Evolutionary conservation across 441 rosid species (phyloP), one percentile per base, ranked within the genome.

Genomic region (Metrosideros polymorpha): DNA sequence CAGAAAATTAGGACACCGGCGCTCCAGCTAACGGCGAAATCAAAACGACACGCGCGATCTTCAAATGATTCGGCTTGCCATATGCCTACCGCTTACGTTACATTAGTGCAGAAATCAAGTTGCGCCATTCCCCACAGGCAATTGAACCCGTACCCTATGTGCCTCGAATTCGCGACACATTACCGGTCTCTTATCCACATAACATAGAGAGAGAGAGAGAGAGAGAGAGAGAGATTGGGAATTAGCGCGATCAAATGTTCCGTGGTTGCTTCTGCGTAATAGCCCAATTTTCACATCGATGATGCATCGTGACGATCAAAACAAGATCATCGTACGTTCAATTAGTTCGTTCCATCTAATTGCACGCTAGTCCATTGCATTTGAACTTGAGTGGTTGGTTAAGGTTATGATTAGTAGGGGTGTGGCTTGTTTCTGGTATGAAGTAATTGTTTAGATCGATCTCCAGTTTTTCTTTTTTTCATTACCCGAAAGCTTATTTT

Each of bases 301-400:
- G 6, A 29, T 4, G 19, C 22, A 30, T 61, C 12, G 0, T 1
- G 1, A 29, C 3, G 2, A 59, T 59, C 15, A 4, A 29, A 59
- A 15, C 0, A 3, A 59, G 29, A 59, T 6, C 18, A 2, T 0
- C 2, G 2, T 1, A 0, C 0, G 0, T 59, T 0, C 5, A 14
- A 14, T 59, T 3, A 0, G 18, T 29, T 59, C 0, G 1, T 15
- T 29, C 1, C 30, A 3, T 29, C 3, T 29, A 29, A 14, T 3
- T 15, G 7, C 15, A 4, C 0, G 0, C 29, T 3, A 29, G 22
- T 6, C 0, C 19, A 3, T 59, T 15, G 2, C 22, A 3, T 29
- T 7, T 59, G 19, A 29, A 59, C 19, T 29, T 0, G 10, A 29
- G 71, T 29, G 18, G 0, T n/a, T 57, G 17, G 0, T 0, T 4